Conservation (phyloP, 352 stramenopile genomes). For the Globisporangium nodosum region DNA sequence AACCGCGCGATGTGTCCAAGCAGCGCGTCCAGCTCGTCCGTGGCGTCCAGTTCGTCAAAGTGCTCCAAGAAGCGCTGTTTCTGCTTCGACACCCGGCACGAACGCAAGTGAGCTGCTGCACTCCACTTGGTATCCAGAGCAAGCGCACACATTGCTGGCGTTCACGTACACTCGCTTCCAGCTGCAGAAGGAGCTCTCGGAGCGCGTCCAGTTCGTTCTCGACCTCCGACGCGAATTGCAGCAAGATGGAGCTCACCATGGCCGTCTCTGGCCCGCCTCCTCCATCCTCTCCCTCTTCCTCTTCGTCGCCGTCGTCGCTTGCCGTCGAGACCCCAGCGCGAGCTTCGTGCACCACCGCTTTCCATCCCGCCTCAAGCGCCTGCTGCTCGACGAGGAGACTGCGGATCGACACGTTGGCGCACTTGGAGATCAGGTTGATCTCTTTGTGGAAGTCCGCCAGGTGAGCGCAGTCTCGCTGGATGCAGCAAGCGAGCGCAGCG, state of each 20-base stretch:
- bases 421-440: conserved; percentile 55
- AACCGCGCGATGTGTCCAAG: conserved; percentile 63
- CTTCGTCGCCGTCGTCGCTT: neutral
- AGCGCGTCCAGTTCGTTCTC: conserved; percentile 50
- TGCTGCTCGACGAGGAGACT: conserved; percentile 52
- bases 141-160: conserved; percentile 5
- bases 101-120: neutral
- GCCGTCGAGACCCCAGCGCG: conserved; percentile 10
- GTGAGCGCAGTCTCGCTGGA: conserved; percentile 54
- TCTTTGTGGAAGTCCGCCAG: conserved; percentile 55
- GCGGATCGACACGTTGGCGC: conserved; percentile 58
- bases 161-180: conserved; percentile 46
- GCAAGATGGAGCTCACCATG: conserved; percentile 34
- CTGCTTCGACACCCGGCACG: conserved; percentile 15
- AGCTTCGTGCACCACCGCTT: conserved; percentile 51
- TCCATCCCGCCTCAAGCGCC: conserved; percentile 47
- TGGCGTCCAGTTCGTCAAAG: conserved; percentile 64
- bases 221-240: conserved; percentile 52
- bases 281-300: neutral
- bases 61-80: conserved; percentile 65
- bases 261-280: neutral
- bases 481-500: conserved; percentile 1
- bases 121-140: neutral
- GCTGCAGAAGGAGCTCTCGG: conserved; percentile 32
- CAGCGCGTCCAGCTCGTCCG: conserved; percentile 64